A percentile compares a stretch with the other conserved stretches of the same genome.
Evolutionary conservation across 805 yeast genomes (phyloP).

Genomic region (Sugiyamaella lignohabitans): DNA sequence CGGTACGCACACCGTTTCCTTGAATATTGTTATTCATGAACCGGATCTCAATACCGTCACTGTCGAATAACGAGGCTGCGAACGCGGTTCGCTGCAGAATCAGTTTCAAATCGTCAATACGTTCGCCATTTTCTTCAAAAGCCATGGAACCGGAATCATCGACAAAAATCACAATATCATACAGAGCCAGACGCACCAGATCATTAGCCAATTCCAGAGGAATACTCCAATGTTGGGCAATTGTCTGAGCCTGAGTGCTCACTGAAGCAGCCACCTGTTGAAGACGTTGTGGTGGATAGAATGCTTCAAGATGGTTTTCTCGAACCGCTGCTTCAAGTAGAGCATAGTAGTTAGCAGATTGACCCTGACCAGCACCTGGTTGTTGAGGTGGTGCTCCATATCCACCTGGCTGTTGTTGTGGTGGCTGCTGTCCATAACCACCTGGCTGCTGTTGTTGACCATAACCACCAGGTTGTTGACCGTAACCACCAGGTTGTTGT

Average conservation of each 20-base stretch:
- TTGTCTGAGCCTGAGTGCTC: constrained; percentile 16
- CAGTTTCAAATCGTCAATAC: constrained; percentile 29
- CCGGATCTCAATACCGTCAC: constrained; percentile 28
- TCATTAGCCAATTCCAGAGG: constrained; percentile 29
- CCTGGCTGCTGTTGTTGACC: constrained; percentile 6
- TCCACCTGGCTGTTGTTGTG: constrained; percentile 1
- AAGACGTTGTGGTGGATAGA: constrained; percentile 28
- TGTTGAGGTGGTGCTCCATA: constrained; percentile 1
- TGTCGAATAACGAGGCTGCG: constrained; percentile 28
- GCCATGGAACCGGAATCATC: constrained; percentile 33
- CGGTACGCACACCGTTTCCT: constrained; percentile 23
- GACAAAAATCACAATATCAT: constrained; percentile 27
- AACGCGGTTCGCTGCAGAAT: constrained; percentile 26
- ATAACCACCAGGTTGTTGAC: constrained; percentile 2
- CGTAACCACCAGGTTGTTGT: constrained; percentile 2
- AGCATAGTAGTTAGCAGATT: constrained; percentile 14
- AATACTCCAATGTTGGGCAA: constrained; percentile 25
- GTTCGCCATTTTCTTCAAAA: constrained; percentile 29
- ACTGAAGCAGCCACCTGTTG: constrained; percentile 25
- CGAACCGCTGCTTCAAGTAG: constrained; percentile 22
- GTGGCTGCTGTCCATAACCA: constrained; percentile 12
- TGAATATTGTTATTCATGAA: constrained; percentile 26
- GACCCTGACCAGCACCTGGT: constrained; percentile 5
- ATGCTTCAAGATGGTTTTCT: constrained; percentile 25
- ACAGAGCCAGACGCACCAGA: constrained; percentile 27